phyloP scores from a whole-genome alignment of 2,329 filamentous ascomycete genomes.

The Verticillium tricorpus region DNA sequence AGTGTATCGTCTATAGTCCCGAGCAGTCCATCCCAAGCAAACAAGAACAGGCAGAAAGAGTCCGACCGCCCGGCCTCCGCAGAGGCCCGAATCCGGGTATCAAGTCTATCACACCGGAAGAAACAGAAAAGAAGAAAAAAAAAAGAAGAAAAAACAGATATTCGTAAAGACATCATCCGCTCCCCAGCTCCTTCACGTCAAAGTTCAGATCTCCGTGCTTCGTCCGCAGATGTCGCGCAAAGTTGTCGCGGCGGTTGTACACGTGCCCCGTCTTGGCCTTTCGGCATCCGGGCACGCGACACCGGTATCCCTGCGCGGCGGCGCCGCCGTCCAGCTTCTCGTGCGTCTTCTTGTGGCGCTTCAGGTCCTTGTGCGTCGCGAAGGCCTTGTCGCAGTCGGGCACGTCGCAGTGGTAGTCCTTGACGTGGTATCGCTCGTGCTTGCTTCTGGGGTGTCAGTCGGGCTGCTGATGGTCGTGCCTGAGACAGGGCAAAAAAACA shows the following conservation, averaged over 20 bases:
- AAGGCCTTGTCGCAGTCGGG: conserved; percentile 16
- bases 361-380: conserved; percentile 20
- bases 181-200: conserved; percentile 4
- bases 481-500: background rate
- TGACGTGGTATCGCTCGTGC: conserved; percentile 18
- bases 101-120: background rate
- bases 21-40: background rate
- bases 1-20: background rate
- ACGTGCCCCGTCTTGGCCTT: conserved; percentile 19
- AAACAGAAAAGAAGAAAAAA: background rate
- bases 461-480: background rate
- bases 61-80: background rate
- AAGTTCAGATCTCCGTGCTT: conserved; percentile 14
- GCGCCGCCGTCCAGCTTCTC: conserved; percentile 11
- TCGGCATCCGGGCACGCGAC: conserved; percentile 18
- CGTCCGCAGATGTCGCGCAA: conserved; percentile 18
- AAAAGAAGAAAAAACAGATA: background rate
- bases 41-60: background rate
- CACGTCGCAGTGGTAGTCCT: conserved; percentile 14
- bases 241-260: conserved; percentile 22
- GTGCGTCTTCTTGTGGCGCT: conserved; percentile 17
- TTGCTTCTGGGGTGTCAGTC: conserved; percentile 11
- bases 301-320: conserved; percentile 16
- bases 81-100: background rate
- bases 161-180: background rate